These are phyloP conservation scores for Zea mays DNA, from an alignment of 176 grass and related monocot species.

Conservation along the genomic window Zm-B73-REFERENCE-NAM-5.0 NC_050104.1:162707501-162708000, in stretches of 20 bases:
- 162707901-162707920: slow-evolving; percentile 54
- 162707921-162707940: slow-evolving; percentile 66
- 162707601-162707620: neutral
- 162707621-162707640: neutral
- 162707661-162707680: neutral
- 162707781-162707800: neutral
- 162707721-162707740: slow-evolving; percentile 3
- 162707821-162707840: slow-evolving; percentile 1
- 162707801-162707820: slow-evolving; percentile 16
- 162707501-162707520: neutral
- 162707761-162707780: slow-evolving; percentile 3
- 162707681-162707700: slow-evolving; percentile 1
- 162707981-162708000: slow-evolving; percentile 52
- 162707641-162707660: neutral
- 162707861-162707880: neutral
- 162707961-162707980: slow-evolving; percentile 51
- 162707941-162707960: slow-evolving; percentile 89
- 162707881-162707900: slow-evolving; percentile 36
- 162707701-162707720: neutral
- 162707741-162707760: neutral
- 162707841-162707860: slow-evolving; percentile 1
- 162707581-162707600: neutral
- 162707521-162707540: neutral
- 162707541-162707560: neutral
- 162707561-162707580: neutral